Evolutionary conservation across 176 grass and related monocot species (phyloP).

Genomic region (Aegilops sharonensis): DNA sequence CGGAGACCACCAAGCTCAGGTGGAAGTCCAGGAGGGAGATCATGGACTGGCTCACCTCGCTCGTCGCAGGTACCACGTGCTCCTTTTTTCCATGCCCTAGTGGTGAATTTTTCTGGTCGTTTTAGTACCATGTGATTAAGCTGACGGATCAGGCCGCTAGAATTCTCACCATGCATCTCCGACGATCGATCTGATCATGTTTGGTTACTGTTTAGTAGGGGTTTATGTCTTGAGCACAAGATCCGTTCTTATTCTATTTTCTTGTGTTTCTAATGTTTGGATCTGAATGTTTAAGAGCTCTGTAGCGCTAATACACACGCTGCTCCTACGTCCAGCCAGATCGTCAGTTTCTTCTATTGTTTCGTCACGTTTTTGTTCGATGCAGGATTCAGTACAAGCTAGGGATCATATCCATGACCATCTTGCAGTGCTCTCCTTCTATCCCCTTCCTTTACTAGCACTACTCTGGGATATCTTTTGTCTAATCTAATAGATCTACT

Average conservation of each 20-base stretch:
- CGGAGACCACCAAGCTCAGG: conserved; percentile 25
- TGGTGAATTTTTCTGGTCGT: neutral
- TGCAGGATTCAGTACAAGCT: neutral
- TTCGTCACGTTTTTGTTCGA: neutral
- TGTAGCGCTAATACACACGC: neutral
- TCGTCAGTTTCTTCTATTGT: neutral
- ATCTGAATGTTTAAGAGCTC: neutral
- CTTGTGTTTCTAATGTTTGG: neutral
- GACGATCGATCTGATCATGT: neutral
- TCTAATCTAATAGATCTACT: no score
- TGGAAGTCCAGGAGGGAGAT: conserved; percentile 58
- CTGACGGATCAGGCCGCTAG: neutral
- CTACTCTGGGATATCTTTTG: no score
- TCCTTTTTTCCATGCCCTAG: neutral
- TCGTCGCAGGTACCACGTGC: conserved; percentile 50
- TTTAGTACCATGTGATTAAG: neutral
- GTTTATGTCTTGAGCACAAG: neutral
- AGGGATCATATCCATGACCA: no score
- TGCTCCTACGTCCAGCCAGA: neutral
- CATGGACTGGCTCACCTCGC: conserved; percentile 63
- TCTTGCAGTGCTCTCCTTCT: neutral
- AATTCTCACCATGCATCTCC: neutral
- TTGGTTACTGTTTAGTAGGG: neutral
- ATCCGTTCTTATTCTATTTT: neutral
- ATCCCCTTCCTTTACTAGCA: no score